A percentile compares a stretch with the other conserved stretches of the same genome.
Evolutionary conservation across 345 rosid genomes (phyloP).

Genomic region (Melaleuca alternifolia): DNA sequence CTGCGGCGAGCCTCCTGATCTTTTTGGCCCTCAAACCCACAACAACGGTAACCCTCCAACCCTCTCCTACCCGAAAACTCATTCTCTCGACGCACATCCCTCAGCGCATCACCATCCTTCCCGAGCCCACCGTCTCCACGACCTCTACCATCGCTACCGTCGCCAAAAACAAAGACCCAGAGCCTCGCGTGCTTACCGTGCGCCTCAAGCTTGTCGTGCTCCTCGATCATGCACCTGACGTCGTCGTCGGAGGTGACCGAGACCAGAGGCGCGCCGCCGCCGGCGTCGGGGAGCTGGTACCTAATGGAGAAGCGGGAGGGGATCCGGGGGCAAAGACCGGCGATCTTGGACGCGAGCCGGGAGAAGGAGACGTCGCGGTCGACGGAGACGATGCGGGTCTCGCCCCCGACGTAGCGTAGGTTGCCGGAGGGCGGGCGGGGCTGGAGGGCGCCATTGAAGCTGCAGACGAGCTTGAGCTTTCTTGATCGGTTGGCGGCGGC

Average conservation of each 20-base stretch:
- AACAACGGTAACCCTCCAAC: not conserved
- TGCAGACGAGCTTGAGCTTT: constrained; percentile 20
- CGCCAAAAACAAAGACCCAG: constrained; percentile 10
- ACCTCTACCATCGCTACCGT: not conserved
- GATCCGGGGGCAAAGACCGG: constrained; percentile 7
- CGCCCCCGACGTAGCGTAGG: constrained; percentile 21
- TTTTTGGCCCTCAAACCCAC: not conserved
- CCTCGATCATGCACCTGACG: constrained; percentile 17
- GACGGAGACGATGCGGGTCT: constrained; percentile 18
- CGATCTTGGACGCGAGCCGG: constrained; percentile 7
- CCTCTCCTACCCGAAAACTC: not conserved
- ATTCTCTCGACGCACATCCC: not conserved
- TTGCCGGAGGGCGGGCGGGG: constrained; percentile 1
- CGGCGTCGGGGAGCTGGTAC: constrained; percentile 5
- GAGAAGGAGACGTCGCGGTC: constrained; percentile 10
- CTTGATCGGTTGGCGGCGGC: not conserved
- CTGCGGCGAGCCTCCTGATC: not conserved
- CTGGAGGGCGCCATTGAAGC: constrained; percentile 19
- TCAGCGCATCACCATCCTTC: not conserved
- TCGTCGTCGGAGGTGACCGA: constrained; percentile 14
- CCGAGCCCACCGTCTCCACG: not conserved
- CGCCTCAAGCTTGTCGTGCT: constrained; percentile 10
- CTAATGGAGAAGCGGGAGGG: constrained; percentile 3
- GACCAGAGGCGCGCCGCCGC: not conserved
- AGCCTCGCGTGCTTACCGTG: constrained; percentile 10